Evolutionary conservation across 805 yeast genomes (phyloP), one percentile per base, ranked within the genome.

Genomic region (Sporopachydermia quercuum): DNA sequence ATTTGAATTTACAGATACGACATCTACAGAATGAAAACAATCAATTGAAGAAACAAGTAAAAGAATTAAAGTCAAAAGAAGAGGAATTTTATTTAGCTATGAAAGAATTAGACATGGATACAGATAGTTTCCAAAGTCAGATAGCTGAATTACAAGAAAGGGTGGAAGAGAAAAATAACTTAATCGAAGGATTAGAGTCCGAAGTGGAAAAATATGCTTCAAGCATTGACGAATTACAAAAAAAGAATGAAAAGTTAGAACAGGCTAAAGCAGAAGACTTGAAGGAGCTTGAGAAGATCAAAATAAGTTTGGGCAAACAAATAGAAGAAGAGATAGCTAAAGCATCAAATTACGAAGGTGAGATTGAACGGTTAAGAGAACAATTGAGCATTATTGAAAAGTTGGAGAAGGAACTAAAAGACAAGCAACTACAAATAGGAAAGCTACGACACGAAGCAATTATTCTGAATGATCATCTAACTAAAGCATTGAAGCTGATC

Each of bases 361-460:
- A 66, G 44, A 55, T 65, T 35, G 61, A 58, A 18, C 55, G 55
- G 37, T 44, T 54, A 13, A 43, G 45, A 16, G 38, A 23, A 6
- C 53, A 55, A 38, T 38, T 57, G 3, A 42, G 42, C 38, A 55
- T 46, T 18, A 35, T 59, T 19, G 43, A 49, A 1, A 64, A 62
- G 50, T 63, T 66, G 39, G 81, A 68, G 52, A 61, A 56, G 40
- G 86, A 67, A 53, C 63, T 68, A 36, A 76, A 65, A 62, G 86
- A 69, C 44, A 86, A 84, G 57, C 84, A 77, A 43, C 61, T 87
- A 23, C 70, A 77, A 39, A 74, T 91, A 39, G 97, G 97, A 1
- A 91, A 89, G 54, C 68, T 91, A 38, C 73, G 96, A 40, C 97
- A 89, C 56, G 98, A 91, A 56, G 89, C 94, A 2, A 89, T 91